Evolutionary conservation across 2,329 filamentous ascomycete species (phyloP), one percentile per base, ranked within the genome.

Genomic region (Aspergillus cejpii): DNA sequence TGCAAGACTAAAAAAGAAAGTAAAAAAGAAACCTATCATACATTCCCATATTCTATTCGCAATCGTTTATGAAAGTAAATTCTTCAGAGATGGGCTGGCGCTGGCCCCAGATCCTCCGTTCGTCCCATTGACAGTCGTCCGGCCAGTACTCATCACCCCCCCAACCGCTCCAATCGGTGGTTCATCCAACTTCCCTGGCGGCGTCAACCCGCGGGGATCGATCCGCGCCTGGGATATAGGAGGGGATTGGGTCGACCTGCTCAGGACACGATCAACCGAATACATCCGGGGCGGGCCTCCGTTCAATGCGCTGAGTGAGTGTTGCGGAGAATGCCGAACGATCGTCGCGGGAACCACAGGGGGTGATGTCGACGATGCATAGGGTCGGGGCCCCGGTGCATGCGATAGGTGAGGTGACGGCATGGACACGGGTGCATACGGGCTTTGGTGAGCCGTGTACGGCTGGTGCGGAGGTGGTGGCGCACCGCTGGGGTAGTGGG

Each of bases 81-180:
- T 89, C 55, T 82, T 79, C 49, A 90, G 64, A 7, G 85, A 88
- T 8, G 85, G 84, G 58, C 82, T 89, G 12, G 85, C 84, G 57
- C 85, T 89, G 3, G 85, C 85, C n/a, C 84, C 84, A 40, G 66
- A 66, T 24, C 59, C 60, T 2, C 52, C 49, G 39, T 51, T 55
- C 14, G 58, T 56, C 14, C 58, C 62, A 38, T 61, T 63, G 34
- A 55, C 53, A 7, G 50, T 56, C 0, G 53, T 57, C 29, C 65
- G 56, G 33, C 56, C 52, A 21, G 55, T 58, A 47, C 53, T 62
- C 14, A 58, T 48, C 12, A 58, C 49, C 31, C 52, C 55, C n/a
- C 58, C 50, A 37, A 59, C 47, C 3, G 53, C 45, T 11, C 49
- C 50, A 10, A 56, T 45, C 31, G 57, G 54, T 28, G 56, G 58